Percentiles rank a stretch among this genome's conserved stretches.
Evolutionary conservation across 345 rosid genomes (phyloP).

Genomic region (Arabis hirsuta): DNA sequence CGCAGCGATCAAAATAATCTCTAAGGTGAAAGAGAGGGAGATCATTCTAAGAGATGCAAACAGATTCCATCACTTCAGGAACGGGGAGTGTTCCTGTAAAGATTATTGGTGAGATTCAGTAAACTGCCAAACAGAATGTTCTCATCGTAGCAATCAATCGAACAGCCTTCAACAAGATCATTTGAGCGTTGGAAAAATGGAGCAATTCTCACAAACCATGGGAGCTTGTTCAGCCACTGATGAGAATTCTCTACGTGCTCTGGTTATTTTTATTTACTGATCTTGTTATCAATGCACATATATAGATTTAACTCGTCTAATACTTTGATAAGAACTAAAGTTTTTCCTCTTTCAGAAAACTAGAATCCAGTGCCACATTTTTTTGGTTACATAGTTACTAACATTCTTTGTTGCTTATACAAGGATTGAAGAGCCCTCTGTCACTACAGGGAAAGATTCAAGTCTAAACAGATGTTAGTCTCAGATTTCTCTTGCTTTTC

Average conservation of each 20-base stretch:
- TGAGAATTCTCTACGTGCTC: not conserved
- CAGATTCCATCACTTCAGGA: conserved; percentile 74
- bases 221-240: conserved; percentile 1
- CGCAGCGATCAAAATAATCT: conserved; percentile 65
- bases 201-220: not conserved
- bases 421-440: conserved; percentile 15
- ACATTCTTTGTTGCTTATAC: conserved; percentile 24
- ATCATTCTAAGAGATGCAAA: conserved; percentile 74
- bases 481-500: conserved; percentile 32
- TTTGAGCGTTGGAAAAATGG: not conserved
- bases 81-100: conserved; percentile 68
- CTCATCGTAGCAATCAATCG: not conserved
- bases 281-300: conserved; percentile 1
- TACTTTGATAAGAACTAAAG: too few species aligned
- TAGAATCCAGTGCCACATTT: not conserved
- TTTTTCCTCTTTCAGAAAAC: not conserved
- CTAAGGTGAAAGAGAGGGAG: conserved; percentile 63
- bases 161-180: not conserved
- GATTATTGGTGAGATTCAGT: conserved; percentile 62
- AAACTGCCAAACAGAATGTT: not conserved
- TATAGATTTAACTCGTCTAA: too few species aligned
- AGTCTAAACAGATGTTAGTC: conserved; percentile 42
- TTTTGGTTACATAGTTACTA: conserved; percentile 19
- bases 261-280: not conserved
- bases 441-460: conserved; percentile 59